phyloP scores from a whole-genome alignment of 345 rosid genomes.

The Lenwebbia sp. region DNA sequence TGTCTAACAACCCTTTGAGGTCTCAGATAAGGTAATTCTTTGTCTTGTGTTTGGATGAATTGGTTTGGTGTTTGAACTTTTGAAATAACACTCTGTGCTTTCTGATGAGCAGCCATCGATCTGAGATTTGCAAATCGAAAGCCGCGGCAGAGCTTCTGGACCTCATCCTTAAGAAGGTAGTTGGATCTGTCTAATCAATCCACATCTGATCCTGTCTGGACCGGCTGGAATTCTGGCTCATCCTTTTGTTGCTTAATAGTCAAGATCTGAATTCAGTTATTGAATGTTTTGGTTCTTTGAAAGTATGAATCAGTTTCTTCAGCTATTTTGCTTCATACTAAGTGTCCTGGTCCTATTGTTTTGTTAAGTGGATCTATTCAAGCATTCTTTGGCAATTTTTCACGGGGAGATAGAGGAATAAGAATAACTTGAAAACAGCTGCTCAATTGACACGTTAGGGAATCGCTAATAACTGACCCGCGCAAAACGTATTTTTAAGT shows the following conservation, averaged over 20 bases:
- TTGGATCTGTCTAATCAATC: neutral
- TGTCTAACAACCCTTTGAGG: slow-evolving; percentile 28
- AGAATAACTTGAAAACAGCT: neutral
- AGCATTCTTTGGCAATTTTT: neutral
- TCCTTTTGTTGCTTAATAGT: neutral
- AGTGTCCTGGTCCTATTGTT: neutral
- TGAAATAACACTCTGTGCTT: neutral
- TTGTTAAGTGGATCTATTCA: neutral
- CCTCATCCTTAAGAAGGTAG: slow-evolving; percentile 69
- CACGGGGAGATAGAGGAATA: neutral
- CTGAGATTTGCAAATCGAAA: slow-evolving; percentile 44
- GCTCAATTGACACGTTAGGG: neutral
- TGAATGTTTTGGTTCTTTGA: neutral
- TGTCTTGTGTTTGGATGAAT: neutral
- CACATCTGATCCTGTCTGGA: neutral
- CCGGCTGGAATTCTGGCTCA: neutral
- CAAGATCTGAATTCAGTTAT: neutral
- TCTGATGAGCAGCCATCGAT: slow-evolving; percentile 34
- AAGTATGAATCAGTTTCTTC: neutral
- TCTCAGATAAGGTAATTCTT: slow-evolving; percentile 41
- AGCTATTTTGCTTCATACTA: neutral
- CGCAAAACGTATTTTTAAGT: neutral
- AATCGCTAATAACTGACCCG: neutral
- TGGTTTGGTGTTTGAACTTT: neutral
- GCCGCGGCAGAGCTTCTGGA: slow-evolving; percentile 83